Conservation (phyloP, 2,329 filamentous ascomycete genomes). For the Aspergillus thermomutatus region DNA sequence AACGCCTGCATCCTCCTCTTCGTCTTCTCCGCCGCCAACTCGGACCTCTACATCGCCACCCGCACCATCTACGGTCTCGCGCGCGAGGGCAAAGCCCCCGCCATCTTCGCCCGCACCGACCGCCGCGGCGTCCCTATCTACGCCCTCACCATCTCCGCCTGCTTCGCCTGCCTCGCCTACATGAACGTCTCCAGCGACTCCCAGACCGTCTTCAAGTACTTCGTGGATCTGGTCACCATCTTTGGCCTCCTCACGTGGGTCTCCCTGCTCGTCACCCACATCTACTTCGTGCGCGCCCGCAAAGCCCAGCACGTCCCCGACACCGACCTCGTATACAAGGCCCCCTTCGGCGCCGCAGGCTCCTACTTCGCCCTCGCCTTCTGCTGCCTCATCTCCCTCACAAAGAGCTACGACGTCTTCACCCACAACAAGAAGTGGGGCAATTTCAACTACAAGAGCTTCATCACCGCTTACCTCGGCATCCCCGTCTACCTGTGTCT, state of each 20-base stretch:
- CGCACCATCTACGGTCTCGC: slow-evolving; percentile 72
- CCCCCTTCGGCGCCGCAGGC: slow-evolving; percentile 69
- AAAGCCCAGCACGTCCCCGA: slow-evolving; percentile 58
- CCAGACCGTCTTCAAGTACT: slow-evolving; percentile 59
- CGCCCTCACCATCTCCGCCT: slow-evolving; percentile 58
- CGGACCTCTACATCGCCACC: slow-evolving; percentile 72
- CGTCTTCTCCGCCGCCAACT: slow-evolving; percentile 74
- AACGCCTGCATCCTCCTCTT: slow-evolving; percentile 73
- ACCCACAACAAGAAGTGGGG: slow-evolving; percentile 47
- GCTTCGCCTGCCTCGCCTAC: slow-evolving; percentile 66
- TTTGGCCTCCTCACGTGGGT: slow-evolving; percentile 67
- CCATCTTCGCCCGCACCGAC: slow-evolving; percentile 69
- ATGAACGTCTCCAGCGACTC: slow-evolving; percentile 61
- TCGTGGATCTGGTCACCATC: slow-evolving; percentile 66
- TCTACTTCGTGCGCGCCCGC: slow-evolving; percentile 63
- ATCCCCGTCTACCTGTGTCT: slow-evolving; percentile 71
- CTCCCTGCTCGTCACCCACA: slow-evolving; percentile 65
- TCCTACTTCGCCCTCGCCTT: slow-evolving; percentile 66
- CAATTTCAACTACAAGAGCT: slow-evolving; percentile 69
- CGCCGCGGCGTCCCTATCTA: slow-evolving; percentile 67
- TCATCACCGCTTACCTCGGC: slow-evolving; percentile 73
- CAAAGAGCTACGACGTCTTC: slow-evolving; percentile 80
- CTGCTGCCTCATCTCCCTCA: slow-evolving; percentile 70
- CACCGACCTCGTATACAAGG: slow-evolving; percentile 58
- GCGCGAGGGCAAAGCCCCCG: slow-evolving; percentile 67